Evolutionary conservation across 108 stramenopile genomes (phyloP), one percentile per base, ranked within the genome.

Genomic region (Ochromonas danica): DNA sequence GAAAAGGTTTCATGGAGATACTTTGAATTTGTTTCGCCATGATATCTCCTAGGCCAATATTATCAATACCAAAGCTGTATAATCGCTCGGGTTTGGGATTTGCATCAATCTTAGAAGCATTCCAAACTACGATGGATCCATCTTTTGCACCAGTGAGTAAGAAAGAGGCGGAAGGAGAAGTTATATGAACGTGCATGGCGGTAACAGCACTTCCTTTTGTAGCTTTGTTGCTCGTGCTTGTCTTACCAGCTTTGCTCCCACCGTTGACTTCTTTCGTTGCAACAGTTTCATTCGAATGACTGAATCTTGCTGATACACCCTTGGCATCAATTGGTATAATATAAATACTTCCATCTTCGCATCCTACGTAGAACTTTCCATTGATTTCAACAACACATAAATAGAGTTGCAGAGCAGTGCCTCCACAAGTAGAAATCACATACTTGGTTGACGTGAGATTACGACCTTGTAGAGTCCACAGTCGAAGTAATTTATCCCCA

Each of bases 311-410:
- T n/a, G n/a, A n/a, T n/a, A n/a, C n/a, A n/a, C n/a, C n/a, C n/a
- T n/a, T n/a, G n/a, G n/a, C n/a, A n/a, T n/a, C n/a, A n/a, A n/a
- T n/a, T n/a, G n/a, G n/a, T n/a, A 75, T 75, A 27, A 75, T 41
- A 36, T 75, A 75, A 57, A 75, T 75, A 41, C 10, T 14, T 33
- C 72, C 72, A 36, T 36, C 35, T 25, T 75, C 72, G 40, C 72
- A 45, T 31, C 72, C 72, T 6, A 75, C 72, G 25, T 30, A 45
- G 17, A 27, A 39, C 10, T 14, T 17, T 33, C 10, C 25, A 28
- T 27, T 41, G 10, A 75, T 27, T 30, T 57, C 17, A 41, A 60
- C 72, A 75, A 27, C 6, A 6, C 31, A 75, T 27, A 75, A 33
- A 41, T 14, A 75, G 14, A 35, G 43, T 60, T 75, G 72, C 17